Percentiles rank a stretch among this genome's conserved stretches.
These are phyloP conservation scores for Meyerozyma smithsonii DNA, from an alignment of 1,139 yeast genomes.

Conservation along the genomic window DNA sequence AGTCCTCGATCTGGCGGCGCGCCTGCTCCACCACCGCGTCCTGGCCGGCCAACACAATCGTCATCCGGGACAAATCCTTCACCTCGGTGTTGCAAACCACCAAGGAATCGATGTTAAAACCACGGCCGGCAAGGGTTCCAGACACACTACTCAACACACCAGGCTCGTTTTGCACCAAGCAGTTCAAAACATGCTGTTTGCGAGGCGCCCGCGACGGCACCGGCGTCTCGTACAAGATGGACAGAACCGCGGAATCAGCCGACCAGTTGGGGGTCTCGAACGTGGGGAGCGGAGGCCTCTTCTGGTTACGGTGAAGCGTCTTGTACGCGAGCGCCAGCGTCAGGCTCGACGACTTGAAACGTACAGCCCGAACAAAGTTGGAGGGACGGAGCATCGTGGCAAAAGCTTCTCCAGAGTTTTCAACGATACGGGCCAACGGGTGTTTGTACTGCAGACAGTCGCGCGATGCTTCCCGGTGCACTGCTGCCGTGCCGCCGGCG, in stretches of 20 bases:
- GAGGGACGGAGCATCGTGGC: not conserved
- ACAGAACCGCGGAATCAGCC: slow-evolving; percentile 91
- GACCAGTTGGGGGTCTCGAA: slow-evolving; percentile 94
- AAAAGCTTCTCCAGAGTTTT: not conserved
- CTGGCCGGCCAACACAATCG: slow-evolving; percentile 89
- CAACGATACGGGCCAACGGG: not conserved
- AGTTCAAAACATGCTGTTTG: slow-evolving; percentile 87
- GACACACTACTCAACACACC: slow-evolving; percentile 93
- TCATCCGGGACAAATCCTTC: slow-evolving; percentile 92
- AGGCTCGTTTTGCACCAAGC: slow-evolving; percentile 97
- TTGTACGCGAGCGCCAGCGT: slow-evolving; percentile 97
- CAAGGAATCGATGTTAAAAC: slow-evolving; percentile 94
- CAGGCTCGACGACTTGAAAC: slow-evolving; percentile 46
- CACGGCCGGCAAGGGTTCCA: slow-evolving; percentile 95
- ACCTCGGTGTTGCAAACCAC: slow-evolving; percentile 97
- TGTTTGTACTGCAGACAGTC: no score
- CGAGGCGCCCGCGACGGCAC: slow-evolving; percentile 61
- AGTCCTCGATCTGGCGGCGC: slow-evolving; percentile 95
- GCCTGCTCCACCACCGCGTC: slow-evolving; percentile 98
- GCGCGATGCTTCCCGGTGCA: no score
- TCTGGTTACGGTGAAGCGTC: slow-evolving; percentile 78
- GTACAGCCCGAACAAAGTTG: slow-evolving; percentile 11
- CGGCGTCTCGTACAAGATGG: slow-evolving; percentile 93
- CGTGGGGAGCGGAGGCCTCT: slow-evolving; percentile 91
- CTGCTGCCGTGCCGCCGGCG: no score